Percentiles rank a stretch among this genome's conserved stretches.
Evolutionary conservation across 208 protist species (phyloP).

Genomic region (Acanthamoeba triangularis): DNA sequence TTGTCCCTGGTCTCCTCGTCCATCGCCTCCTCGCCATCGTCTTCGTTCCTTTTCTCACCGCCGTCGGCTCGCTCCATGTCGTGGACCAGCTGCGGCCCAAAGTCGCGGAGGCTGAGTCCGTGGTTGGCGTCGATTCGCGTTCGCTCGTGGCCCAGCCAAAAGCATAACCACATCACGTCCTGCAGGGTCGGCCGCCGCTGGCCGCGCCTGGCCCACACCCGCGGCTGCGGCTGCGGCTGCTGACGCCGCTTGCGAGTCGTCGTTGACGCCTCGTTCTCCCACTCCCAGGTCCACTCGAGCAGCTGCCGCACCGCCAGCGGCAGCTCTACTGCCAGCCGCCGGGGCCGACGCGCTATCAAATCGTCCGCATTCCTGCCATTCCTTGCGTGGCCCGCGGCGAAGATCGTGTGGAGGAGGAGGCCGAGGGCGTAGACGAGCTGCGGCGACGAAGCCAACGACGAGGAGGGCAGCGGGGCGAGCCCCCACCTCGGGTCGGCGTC

Average conservation of each 20-base stretch:
- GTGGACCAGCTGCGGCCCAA: background rate
- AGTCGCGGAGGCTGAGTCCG: background rate
- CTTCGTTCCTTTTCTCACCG: background rate
- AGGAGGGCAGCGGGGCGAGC: background rate
- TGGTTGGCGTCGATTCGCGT: background rate
- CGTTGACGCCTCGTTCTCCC: background rate
- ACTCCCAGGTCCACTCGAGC: conserved; percentile 35
- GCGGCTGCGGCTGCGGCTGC: background rate
- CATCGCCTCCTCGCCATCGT: background rate
- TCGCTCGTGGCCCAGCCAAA: conserved; percentile 42
- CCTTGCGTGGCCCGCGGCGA: background rate
- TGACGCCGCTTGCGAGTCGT: background rate
- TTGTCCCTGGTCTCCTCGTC: background rate
- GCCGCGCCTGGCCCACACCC: background rate
- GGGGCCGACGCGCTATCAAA: too few species aligned
- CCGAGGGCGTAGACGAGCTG: background rate
- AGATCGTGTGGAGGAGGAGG: conserved; percentile 4
- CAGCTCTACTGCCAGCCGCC: background rate
- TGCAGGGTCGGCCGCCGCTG: background rate
- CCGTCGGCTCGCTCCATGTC: background rate
- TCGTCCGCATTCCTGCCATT: background rate
- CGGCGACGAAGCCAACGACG: background rate
- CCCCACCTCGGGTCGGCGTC: background rate
- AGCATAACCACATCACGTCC: background rate
- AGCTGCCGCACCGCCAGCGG: conserved; percentile 29